phyloP scores from a whole-genome alignment of 768 basidiomycete genomes.

The Mycena leptocephala region DNA sequence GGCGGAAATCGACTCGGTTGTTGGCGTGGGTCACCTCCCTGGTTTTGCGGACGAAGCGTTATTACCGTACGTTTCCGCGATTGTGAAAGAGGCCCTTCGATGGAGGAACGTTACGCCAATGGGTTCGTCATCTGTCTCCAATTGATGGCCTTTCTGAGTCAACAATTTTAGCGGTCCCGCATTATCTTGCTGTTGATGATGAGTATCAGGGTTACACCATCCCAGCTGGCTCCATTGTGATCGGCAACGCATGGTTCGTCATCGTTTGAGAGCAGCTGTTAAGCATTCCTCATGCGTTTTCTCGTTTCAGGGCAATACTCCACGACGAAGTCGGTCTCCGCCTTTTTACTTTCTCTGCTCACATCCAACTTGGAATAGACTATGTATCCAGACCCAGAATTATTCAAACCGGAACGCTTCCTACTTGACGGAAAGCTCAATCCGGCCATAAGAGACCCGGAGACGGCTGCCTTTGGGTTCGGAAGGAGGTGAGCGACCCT shows the following conservation, averaged over 20 bases:
- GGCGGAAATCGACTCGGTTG: background rate
- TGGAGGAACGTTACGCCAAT: background rate
- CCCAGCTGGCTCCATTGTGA: constrained; percentile 46
- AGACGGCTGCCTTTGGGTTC: constrained; percentile 27
- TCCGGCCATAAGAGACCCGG: background rate
- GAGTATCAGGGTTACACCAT: constrained; percentile 47
- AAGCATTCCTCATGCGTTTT: background rate
- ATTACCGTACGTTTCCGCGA: background rate
- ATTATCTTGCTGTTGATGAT: constrained; percentile 38
- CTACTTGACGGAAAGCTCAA: constrained; percentile 31
- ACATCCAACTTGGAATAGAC: background rate
- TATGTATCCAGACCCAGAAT: constrained; percentile 47
- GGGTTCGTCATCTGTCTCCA: background rate
- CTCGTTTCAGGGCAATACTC: constrained; percentile 20
- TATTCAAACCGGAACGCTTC: constrained; percentile 50
- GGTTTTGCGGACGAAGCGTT: background rate
- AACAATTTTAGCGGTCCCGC: constrained; percentile 20
- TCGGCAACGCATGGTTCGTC: constrained; percentile 48
- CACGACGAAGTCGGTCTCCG: constrained; percentile 16
- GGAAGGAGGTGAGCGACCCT: constrained; percentile 21
- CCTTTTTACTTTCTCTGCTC: constrained; percentile 41
- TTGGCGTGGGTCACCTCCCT: background rate
- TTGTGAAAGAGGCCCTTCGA: background rate
- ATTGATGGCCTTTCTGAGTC: too few relatives aligned
- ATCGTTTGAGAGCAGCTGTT: background rate